phyloP scores from a whole-genome alignment of 805 yeast species.

The Millerago galiae region DNA sequence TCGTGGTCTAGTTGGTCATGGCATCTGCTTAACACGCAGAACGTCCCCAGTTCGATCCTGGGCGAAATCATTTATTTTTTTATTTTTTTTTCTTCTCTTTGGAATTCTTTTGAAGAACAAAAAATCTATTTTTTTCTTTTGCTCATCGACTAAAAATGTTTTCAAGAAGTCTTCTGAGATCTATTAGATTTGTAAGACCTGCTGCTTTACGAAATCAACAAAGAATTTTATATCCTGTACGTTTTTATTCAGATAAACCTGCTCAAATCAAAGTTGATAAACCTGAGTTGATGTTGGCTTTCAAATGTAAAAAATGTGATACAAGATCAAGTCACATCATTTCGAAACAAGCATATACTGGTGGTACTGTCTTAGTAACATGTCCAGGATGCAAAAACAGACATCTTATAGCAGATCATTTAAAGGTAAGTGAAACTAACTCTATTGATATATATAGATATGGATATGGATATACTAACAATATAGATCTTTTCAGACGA shows the following conservation, averaged over 20 bases:
- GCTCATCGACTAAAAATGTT: slow-evolving; percentile 1
- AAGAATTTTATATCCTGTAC: too few relatives aligned
- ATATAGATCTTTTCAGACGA: slow-evolving; percentile 70
- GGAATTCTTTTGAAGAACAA: too few relatives aligned
- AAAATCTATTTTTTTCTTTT: too few relatives aligned
- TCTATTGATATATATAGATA: too few relatives aligned
- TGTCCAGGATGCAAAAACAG: slow-evolving; percentile 89
- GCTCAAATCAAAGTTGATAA: slow-evolving; percentile 51
- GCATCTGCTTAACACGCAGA: slow-evolving; percentile 99
- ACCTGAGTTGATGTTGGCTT: slow-evolving; percentile 80
- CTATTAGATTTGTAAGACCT: too few relatives aligned
- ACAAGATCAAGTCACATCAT: slow-evolving; percentile 84
- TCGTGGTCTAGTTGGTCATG: slow-evolving; percentile 99
- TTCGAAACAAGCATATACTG: slow-evolving; percentile 84
- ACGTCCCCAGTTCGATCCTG: slow-evolving; percentile 99
- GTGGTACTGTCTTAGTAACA: slow-evolving; percentile 81
- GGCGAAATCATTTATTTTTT: slow-evolving; percentile 71
- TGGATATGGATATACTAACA: slow-evolving; percentile 9
- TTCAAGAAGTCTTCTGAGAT: background rate
- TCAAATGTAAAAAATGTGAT: slow-evolving; percentile 85
- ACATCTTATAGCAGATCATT: slow-evolving; percentile 86
- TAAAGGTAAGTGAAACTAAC: slow-evolving; percentile 48
- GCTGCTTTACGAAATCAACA: background rate
- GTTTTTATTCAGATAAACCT: slow-evolving; percentile 1
- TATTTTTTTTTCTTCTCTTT: too few relatives aligned